These are phyloP conservation scores for Salix brachista DNA, from an alignment of 345 rosid genomes.

Conservation along the genomic window DNA sequence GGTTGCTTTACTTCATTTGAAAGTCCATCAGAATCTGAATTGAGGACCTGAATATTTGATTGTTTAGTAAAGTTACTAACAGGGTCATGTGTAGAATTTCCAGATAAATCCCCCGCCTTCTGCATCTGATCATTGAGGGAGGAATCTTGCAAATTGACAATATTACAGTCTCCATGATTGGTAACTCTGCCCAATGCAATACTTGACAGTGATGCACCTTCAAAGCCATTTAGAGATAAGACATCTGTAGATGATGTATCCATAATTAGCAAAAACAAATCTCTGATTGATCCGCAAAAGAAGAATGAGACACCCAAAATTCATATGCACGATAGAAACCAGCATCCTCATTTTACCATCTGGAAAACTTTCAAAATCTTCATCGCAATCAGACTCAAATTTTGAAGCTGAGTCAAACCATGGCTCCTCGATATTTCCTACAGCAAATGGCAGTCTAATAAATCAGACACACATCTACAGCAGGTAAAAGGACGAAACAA, in stretches of 20 bases:
- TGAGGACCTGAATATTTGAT: conserved; percentile 26
- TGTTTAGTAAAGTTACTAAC: conserved; percentile 21
- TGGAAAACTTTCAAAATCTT: conserved; percentile 28
- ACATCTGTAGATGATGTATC: conserved; percentile 21
- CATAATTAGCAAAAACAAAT: conserved; percentile 1
- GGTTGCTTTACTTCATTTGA: conserved; percentile 35
- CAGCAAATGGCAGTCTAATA: conserved; percentile 10
- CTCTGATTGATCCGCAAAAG: background rate
- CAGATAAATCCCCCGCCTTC: conserved; percentile 37
- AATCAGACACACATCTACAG: background rate
- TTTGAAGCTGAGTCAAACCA: conserved; percentile 28
- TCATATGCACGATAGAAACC: background rate
- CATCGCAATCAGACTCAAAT: conserved; percentile 31
- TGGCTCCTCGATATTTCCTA: conserved; percentile 28
- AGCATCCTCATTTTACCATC: conserved; percentile 22
- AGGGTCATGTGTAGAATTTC: conserved; percentile 35
- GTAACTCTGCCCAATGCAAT: conserved; percentile 26
- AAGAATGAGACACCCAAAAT: background rate
- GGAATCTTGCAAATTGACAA: conserved; percentile 18
- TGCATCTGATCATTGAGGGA: conserved; percentile 33
- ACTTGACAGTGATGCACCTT: conserved; percentile 9
- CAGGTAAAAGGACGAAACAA: background rate
- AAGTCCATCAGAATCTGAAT: conserved; percentile 23
- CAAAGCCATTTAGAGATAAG: conserved; percentile 18
- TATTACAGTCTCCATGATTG: conserved; percentile 28